Percentiles rank a stretch among this genome's conserved stretches.
Evolutionary conservation across 2,329 filamentous ascomycete genomes (phyloP).

Genomic region (Xylariaceae sp.): DNA sequence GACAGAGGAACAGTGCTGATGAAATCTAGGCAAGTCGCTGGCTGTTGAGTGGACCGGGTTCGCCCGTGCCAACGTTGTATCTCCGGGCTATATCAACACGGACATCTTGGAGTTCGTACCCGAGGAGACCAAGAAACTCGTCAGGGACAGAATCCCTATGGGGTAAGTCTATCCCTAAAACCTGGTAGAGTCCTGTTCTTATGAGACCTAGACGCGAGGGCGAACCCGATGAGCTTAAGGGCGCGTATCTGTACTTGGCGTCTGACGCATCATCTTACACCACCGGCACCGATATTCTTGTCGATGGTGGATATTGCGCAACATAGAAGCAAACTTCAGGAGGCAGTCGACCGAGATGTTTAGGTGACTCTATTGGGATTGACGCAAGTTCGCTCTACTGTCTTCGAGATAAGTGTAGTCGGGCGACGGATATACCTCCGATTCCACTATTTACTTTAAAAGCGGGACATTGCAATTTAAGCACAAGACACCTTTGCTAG

Average conservation of each 20-base stretch:
- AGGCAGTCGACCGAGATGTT: no score
- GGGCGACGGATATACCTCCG: no score
- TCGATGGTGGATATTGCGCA: slow-evolving; percentile 75
- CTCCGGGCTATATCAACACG: slow-evolving; percentile 77
- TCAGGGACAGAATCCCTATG: slow-evolving; percentile 82
- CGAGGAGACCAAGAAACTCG: slow-evolving; percentile 71
- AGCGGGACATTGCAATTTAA: no score
- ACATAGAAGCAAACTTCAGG: slow-evolving; percentile 45
- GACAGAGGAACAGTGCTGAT: not conserved
- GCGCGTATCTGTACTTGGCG: slow-evolving; percentile 80
- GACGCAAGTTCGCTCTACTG: no score
- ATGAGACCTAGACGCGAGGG: slow-evolving; percentile 64
- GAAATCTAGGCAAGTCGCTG: slow-evolving; percentile 64
- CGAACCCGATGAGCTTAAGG: slow-evolving; percentile 76
- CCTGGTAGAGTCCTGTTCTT: not conserved
- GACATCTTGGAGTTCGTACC: slow-evolving; percentile 72
- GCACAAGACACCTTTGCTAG: no score
- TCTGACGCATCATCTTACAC: slow-evolving; percentile 85
- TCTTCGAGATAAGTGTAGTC: no score
- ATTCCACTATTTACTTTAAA: no score
- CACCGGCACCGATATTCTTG: slow-evolving; percentile 74
- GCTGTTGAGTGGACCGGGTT: slow-evolving; percentile 80
- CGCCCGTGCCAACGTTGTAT: slow-evolving; percentile 74
- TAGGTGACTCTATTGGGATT: no score
- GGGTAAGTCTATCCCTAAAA: slow-evolving; percentile 53